Conservation (phyloP, 345 rosid genomes). For the Camelina neglecta region DNA sequence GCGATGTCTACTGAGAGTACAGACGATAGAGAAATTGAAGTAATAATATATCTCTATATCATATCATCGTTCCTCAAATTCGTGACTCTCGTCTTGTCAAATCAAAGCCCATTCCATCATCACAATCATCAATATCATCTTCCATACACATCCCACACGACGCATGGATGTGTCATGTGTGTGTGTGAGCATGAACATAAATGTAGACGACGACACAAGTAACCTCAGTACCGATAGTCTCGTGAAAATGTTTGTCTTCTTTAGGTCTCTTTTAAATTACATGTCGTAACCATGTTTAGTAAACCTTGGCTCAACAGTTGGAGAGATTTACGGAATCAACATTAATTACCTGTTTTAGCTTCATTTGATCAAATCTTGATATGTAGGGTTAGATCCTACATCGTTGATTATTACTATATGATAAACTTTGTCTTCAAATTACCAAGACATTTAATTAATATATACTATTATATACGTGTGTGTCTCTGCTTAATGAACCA, state of each 20-base stretch:
- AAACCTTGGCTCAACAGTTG: background rate
- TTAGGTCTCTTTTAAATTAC: conserved; percentile 24
- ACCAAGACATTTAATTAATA: background rate
- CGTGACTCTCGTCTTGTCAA: conserved; percentile 45
- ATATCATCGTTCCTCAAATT: conserved; percentile 31
- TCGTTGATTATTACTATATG: background rate
- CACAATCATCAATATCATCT: conserved; percentile 14
- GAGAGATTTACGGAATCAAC: conserved; percentile 23
- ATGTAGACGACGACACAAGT: conserved; percentile 28
- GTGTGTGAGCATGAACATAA: conserved; percentile 19
- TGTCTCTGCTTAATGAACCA: background rate
- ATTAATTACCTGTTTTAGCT: background rate
- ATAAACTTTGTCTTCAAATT: conserved; percentile 1
- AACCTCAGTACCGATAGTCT: conserved; percentile 23
- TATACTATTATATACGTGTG: background rate
- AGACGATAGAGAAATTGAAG: conserved; percentile 27
- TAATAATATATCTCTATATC: conserved; percentile 1
- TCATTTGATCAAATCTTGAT: conserved; percentile 1
- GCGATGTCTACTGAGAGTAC: conserved; percentile 37
- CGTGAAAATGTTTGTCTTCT: conserved; percentile 36
- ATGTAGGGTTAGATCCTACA: conserved; percentile 29
- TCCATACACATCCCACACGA: conserved; percentile 11
- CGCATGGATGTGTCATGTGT: conserved; percentile 34
- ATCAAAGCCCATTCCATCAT: conserved; percentile 43
- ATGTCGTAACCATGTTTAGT: conserved; percentile 27